Base-by-base conservation (phyloP, 768 basidiomycete genomes). In the Hygrocybe punicea region DNA sequence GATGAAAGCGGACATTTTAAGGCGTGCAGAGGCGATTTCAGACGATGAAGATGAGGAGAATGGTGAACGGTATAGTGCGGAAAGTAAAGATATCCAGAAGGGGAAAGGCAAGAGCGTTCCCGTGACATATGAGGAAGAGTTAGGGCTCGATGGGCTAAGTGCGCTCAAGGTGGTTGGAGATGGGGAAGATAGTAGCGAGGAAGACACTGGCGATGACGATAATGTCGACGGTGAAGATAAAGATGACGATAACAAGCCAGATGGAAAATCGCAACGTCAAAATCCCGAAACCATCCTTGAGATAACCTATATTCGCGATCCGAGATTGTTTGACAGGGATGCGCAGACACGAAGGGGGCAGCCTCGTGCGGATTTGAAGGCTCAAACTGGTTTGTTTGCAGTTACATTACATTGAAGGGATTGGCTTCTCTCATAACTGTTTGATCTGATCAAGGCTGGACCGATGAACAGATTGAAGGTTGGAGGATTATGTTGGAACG, bases 401-500 rank as follows among this genome's bases (percentile, higher is more conserved):
- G 16, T 42, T 11, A 16, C 36, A n/a, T 37, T 37, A n/a, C 9
- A 37, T 37, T 37, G 9, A n/a, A 9, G 36, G n/a, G n/a, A 9
- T 37, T 37, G 36, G 9, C 36, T 37, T 37, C n/a, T 39, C 36
- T 9, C 36, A 39, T 39, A 13, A 17, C 25, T 24, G 24, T 17
- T 17, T 9, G 49, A 37, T 25, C 35, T 36, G 5, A 9, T 6
- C 24, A 53, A 87, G 87, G 87, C 10, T 89, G 87, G 85, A 75
- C 68, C 9, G 85, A 97, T 64, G 88, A 88, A 62, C 93, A 96
- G 66, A 85, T 97, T 24, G 93, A 97, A 69, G 94, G 93, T 0
- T 97, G 93, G 93, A 81, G 73, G 56, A 85, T 90, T 55, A 92
- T 96, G 87, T 69, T 97, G 57, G 95, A 98, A 56, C 75, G 87